phyloP scores from a whole-genome alignment of 2,329 filamentous ascomycete species.

The Alternaria ethzedia region DNA sequence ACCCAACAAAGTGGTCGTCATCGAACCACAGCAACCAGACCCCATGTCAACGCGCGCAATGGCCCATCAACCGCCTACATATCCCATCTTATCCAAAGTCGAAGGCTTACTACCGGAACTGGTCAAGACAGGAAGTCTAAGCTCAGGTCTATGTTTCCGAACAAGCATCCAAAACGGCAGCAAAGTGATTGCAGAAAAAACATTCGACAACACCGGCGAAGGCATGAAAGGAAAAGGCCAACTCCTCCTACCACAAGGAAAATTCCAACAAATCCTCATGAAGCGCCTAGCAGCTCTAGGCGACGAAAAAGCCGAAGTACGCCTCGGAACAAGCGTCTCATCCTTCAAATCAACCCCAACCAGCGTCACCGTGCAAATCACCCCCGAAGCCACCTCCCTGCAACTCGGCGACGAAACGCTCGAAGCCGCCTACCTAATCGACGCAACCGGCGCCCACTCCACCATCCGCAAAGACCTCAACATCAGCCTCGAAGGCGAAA shows the following conservation, averaged over 20 bases:
- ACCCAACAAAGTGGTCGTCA: conserved; percentile 43
- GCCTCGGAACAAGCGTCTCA: conserved; percentile 27
- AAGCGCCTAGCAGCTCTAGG: conserved; percentile 17
- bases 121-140: conserved; percentile 31
- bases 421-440: conserved; percentile 36
- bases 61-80: conserved; percentile 51
- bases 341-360: conserved; percentile 13
- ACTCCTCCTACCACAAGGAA: conserved; percentile 39
- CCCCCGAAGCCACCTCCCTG: conserved; percentile 1
- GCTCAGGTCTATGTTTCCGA: conserved; percentile 38
- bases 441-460: conserved; percentile 40
- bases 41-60: conserved; percentile 49
- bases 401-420: conserved; percentile 14
- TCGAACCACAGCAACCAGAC: conserved; percentile 35
- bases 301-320: conserved; percentile 18
- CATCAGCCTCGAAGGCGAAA: conserved; percentile 41
- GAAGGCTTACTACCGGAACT: conserved; percentile 47
- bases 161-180: conserved; percentile 29
- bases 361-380: conserved; percentile 16
- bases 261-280: conserved; percentile 38
- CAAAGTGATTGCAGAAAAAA: conserved; percentile 36
- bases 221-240: conserved; percentile 32
- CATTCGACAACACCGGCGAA: conserved; percentile 30
- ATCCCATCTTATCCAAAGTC: conserved; percentile 47
- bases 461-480: conserved; percentile 25